Base-by-base conservation (phyloP, 306 rosid species). In the Lathyrus oleraceus region DNA sequence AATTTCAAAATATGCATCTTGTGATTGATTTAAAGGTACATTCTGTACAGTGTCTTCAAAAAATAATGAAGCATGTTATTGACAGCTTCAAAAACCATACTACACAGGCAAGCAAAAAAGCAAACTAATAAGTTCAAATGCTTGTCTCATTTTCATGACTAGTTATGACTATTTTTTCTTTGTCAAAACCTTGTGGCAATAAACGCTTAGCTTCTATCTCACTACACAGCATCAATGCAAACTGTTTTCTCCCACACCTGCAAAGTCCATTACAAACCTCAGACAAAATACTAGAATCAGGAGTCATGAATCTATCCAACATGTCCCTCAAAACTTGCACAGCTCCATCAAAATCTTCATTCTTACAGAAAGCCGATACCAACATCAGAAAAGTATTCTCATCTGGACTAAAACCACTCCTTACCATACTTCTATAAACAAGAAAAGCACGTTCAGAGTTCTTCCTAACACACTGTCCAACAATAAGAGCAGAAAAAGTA, bases 291-390 rank as follows among this genome's bases (percentile, higher is more conserved):
- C 60, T 63, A 10, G 80, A 76, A 82, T 84, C 86, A 53, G 84
- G 96, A 67, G 66, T 75, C 61, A 81, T 58, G 38, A 42, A 70
- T 76, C 90, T 87, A 59, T 75, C 76, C 68, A 81, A 44, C 97
- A 90, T 87, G 79, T 88, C 97, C 74, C 73, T 78, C 85, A 90
- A 69, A 16, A 85, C 73, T 73, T 86, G 78, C 21, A 81, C 81
- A 61, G 91, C 96, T 67, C 96, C 96, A 65, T 88, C 93, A 64
- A 81, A 90, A 76, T 93, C 98, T 53, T 83, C 81, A 53, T 82
- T 85, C 59, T 56, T 61, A 79, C 91, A 81, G 63, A 90, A 90
- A 6, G 87, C 47, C 17, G 88, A 78, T 23, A 87, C 43, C 78
- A 88, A 36, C 85, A 84, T 81, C 61, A 64, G 61, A 13, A 86